phyloP scores from a whole-genome alignment of 495 filamentous ascomycete species.

The Penicillium argentinense region DNA sequence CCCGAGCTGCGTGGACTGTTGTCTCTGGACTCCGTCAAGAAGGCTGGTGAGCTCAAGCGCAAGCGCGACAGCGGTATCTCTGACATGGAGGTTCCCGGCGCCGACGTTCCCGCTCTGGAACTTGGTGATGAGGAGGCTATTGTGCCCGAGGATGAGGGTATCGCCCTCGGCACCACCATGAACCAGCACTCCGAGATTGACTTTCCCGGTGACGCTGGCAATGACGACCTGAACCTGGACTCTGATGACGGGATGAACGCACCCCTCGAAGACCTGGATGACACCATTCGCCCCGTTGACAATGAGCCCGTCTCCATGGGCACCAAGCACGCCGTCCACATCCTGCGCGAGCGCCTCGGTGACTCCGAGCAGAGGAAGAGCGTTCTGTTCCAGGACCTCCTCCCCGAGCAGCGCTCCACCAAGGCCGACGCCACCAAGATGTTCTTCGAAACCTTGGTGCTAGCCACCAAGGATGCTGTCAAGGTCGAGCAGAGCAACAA shows the following conservation, averaged over 20 bases:
- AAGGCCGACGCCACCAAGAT: constrained; percentile 94
- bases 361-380: constrained; percentile 69
- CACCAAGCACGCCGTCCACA: constrained; percentile 93
- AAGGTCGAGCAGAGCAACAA: constrained; percentile 89
- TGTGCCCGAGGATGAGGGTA: constrained; percentile 45
- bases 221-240: constrained; percentile 39
- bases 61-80: constrained; percentile 90
- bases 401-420: constrained; percentile 75
- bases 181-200: constrained; percentile 54
- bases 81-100: constrained; percentile 68
- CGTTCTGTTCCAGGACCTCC: constrained; percentile 87
- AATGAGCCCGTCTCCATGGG: constrained; percentile 81
- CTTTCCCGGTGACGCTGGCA: constrained; percentile 62
- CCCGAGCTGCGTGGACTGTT: constrained; percentile 86
- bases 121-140: constrained; percentile 62
- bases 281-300: constrained; percentile 77
- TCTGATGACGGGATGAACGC: constrained; percentile 55
- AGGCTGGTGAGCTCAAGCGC: constrained; percentile 80
- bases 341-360: constrained; percentile 86
- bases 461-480: constrained; percentile 97
- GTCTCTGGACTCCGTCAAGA: constrained; percentile 75
- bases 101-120: constrained; percentile 68
- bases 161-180: constrained; percentile 54
- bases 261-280: constrained; percentile 64
- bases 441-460: constrained; percentile 95